A percentile compares a stretch with the other conserved stretches of the same genome.
These are phyloP conservation scores for Heritiera littoralis DNA, from an alignment of 345 rosid genomes.

Conservation along the genomic window DNA sequence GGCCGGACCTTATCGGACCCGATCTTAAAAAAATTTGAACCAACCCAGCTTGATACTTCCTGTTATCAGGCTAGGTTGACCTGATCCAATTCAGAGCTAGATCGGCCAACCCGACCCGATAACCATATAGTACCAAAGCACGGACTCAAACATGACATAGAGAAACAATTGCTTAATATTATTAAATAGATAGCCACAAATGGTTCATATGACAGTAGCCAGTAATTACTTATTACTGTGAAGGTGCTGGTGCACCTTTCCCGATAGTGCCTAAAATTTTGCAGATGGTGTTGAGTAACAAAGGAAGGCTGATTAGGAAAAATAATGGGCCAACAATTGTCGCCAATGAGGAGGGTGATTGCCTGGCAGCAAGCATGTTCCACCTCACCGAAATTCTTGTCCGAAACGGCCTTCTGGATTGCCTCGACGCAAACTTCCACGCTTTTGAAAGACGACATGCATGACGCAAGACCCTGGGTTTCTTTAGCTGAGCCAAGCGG, in stretches of 20 bases:
- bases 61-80: too few relatives aligned
- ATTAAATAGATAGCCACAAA: too few relatives aligned
- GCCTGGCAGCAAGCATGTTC: not conserved
- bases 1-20: too few relatives aligned
- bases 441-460: not conserved
- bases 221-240: not conserved
- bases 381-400: not conserved
- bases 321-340: slow-evolving; percentile 11
- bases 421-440: slow-evolving; percentile 13
- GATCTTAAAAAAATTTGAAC: too few relatives aligned
- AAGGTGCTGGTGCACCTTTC: not conserved
- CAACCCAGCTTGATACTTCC: too few relatives aligned
- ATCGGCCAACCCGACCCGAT: too few relatives aligned
- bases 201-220: not conserved
- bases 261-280: not conserved
- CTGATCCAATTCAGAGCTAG: too few relatives aligned
- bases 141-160: too few relatives aligned
- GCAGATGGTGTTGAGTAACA: not conserved
- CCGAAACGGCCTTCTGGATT: not conserved
- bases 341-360: not conserved
- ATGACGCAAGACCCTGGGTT: not conserved
- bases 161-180: too few relatives aligned
- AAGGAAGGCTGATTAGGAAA: not conserved
- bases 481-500: not conserved
- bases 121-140: too few relatives aligned